Base-by-base conservation (phyloP, 2,329 filamentous ascomycete species). In the Paradendryphiella salina region DNA sequence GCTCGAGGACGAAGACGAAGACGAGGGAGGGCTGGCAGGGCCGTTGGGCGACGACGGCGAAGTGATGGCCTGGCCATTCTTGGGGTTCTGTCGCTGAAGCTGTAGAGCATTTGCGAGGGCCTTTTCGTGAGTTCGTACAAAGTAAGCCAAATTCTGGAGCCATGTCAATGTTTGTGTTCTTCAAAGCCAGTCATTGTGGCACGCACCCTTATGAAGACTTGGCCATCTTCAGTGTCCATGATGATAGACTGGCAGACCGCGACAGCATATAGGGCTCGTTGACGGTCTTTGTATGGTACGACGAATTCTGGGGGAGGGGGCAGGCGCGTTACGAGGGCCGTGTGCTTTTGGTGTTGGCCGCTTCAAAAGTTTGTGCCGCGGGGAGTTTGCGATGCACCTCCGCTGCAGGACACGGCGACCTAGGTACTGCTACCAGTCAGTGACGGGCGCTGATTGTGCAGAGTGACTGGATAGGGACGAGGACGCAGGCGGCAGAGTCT, bases 71-170 rank as follows among this genome's bases (percentile, higher is more conserved):
- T 87, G 85, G 48, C 66, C 67, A 84, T 92, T 85, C 65, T 86
- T 87, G 33, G 80, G 77, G 56, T 84, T 82, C 66, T 89, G 86
- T 65, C 89, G 85, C 73, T 87, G 87, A 64, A 95, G 82, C 74
- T 96, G 93, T 57, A 96, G 80, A 65, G 93, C 93, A 78, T 97
- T 97, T 71, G 94, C 94, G 57, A 99, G 84, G 31, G 92, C 93
- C 77, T 96, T 96, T 77, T 99, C 94, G 79, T 99, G 91, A 48
- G 91, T 96, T 57, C 92, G 90, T 76, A 99, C 91, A 76, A 96
- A 97, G 77, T 87, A 87, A 71, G 93, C 92, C 73, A 99, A 83
- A 82, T 96, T 94, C 93, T 96, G 73, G 23, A 50, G 38, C 36
- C 31, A 52, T 55, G 65, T 76, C 55, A 77, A 73, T 56, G 32